These are phyloP conservation scores for Ilex asprella DNA, from an alignment of 257 asterid genomes.

Conservation along the genomic window DNA sequence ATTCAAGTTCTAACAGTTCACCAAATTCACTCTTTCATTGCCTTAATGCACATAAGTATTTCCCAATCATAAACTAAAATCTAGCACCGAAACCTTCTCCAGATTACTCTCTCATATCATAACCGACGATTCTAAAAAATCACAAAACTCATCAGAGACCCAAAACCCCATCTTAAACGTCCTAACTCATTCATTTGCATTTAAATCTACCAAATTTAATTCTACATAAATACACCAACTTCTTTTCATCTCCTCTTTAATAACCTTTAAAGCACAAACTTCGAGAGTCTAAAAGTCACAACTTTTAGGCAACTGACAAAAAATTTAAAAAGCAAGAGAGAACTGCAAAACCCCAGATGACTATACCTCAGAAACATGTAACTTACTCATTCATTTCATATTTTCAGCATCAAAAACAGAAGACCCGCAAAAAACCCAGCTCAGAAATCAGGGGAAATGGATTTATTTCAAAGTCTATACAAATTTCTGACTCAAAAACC, in stretches of 20 bases:
- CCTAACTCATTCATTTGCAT: constrained; percentile 7
- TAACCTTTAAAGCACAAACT: constrained; percentile 10
- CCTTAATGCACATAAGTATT: neutral
- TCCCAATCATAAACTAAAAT: constrained; percentile 1
- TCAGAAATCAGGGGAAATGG: constrained; percentile 3
- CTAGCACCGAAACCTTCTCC: constrained; percentile 1
- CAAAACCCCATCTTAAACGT: neutral
- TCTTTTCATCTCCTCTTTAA: constrained; percentile 12
- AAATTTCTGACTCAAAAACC: no score
- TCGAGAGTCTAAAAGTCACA: constrained; percentile 14
- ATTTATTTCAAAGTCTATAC: neutral
- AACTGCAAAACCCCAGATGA: constrained; percentile 17
- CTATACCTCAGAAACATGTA: neutral
- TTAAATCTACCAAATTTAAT: constrained; percentile 4
- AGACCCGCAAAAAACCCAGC: constrained; percentile 3
- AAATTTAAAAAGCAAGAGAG: constrained; percentile 10
- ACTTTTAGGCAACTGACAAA: constrained; percentile 15
- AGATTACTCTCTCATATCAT: no score
- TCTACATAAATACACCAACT: constrained; percentile 6
- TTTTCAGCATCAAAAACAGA: neutral
- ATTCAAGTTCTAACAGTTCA: neutral
- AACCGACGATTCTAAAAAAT: neutral
- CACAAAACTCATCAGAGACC: neutral
- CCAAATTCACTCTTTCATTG: neutral
- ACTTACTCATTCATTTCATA: neutral